Evolutionary conservation across 441 rosid species (phyloP).

Genomic region (Cnidoscolus chayamansa): DNA sequence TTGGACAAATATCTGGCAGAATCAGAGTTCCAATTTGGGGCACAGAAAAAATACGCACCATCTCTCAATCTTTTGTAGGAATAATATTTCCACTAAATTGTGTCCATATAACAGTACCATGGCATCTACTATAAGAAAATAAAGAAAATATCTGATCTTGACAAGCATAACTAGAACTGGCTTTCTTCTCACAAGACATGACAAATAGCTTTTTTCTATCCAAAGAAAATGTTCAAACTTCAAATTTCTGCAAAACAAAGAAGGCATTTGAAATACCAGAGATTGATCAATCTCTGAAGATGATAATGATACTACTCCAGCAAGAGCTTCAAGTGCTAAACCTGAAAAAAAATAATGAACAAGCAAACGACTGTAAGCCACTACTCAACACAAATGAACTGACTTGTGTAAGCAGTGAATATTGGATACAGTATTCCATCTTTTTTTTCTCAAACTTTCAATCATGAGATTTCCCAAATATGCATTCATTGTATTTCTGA

Average conservation of each 20-base stretch:
- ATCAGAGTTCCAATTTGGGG: background rate
- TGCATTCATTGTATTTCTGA: background rate
- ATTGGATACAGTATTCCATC: background rate
- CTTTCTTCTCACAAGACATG: background rate
- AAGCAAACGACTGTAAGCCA: constrained; percentile 12
- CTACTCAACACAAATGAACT: background rate
- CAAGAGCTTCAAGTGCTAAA: constrained; percentile 83
- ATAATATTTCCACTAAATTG: background rate
- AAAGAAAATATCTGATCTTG: background rate
- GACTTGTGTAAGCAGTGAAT: background rate
- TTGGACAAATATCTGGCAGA: background rate
- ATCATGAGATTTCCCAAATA: background rate
- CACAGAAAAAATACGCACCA: background rate
- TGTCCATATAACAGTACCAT: background rate
- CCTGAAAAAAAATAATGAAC: constrained; percentile 44
- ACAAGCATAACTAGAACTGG: too few species aligned
- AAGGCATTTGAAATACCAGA: constrained; percentile 48
- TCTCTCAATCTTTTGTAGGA: background rate
- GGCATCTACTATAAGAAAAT: background rate
- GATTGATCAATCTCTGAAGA: constrained; percentile 73
- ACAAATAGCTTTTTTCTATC: background rate
- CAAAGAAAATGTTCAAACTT: background rate
- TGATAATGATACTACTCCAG: constrained; percentile 76
- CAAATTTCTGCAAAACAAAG: background rate
- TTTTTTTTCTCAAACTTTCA: background rate